Base-by-base conservation (phyloP, 192 early-diverging fungal species). In the Cladochytrium replicatum region DNA sequence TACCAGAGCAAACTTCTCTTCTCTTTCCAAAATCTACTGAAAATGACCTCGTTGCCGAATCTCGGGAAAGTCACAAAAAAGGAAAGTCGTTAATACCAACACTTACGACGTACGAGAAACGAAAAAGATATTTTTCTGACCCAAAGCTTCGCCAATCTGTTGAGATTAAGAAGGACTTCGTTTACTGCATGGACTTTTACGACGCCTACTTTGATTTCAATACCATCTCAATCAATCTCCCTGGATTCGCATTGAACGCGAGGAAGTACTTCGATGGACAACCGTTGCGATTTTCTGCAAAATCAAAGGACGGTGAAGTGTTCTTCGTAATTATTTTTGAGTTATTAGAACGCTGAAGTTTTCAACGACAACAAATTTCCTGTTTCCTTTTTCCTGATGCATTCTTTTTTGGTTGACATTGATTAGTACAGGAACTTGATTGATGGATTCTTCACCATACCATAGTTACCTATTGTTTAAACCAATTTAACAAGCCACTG, bases 121-220 rank as follows among this genome's bases (percentile, higher is more conserved):
- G 67, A 3, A 61, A 71, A 49, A 67, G 48, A 2, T 46, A 46
- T 17, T 71, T 71, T 57, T 21, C 27, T 8, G 43, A 50, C 24
- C 5, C 34, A 9, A n/a, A n/a, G 8, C 41, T 54, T 6, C 41
- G 64, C 6, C 30, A 48, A 29, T 24, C 21, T 9, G 46, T 57
- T 19, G 41, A 13, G 2, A 11, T 72, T 22, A 29, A 29, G 17
- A 27, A 59, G 3, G 55, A 63, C 27, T 9, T 53, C 2, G 37
- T 68, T 9, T 72, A 67, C 51, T 45, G 41, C 38, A 52, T 68
- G 51, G 70, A 72, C 32, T 63, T 58, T 26, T 72, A 71, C 54
- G 51, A 70, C 30, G 60, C 64, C 7, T 71, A 62, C 45, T 52
- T 72, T 23, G 67, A 70, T 31, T 50, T 68, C 27, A 57, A 43